Base-by-base conservation (phyloP, 2,329 filamentous ascomycete species). In the Colletotrichum sp. region DNA sequence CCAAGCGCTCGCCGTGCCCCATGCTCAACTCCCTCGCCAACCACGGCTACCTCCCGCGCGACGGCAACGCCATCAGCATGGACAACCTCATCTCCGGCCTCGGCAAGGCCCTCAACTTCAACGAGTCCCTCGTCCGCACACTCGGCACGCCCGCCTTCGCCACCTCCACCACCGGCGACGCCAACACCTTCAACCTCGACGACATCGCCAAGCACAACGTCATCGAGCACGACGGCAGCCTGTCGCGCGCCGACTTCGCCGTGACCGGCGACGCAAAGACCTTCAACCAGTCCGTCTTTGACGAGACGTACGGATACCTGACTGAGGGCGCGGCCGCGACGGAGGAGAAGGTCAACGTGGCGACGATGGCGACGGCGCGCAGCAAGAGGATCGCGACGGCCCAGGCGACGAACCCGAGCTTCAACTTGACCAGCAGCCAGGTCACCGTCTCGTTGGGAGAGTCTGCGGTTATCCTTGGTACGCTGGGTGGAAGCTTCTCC, bases 1-100 rank as follows among this genome's bases (percentile, higher is more conserved):
- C 92, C 2, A 93, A 93, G 55, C 76, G 79, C 13, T 66, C 72
- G 10, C 79, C 79, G 8, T 80, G 79, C 69, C 79, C 79, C 13
- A 80, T 80, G 79, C 70, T 80, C 18, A 80, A 80, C 72, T 78
- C 79, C 3, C 76, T 80, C 36, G 79, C 79, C 36, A 78, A 80
- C 59, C 79, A 80, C 72, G 79, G 78, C 62, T 80, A 79, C 65
- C 57, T 80, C 74, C 76, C 78, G 15, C 79, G 77, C 32, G 63
- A 76, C 60, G 79, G 78, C 69, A 67, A 75, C n/a, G 69, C 77
- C 12, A 73, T 80, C 71, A 77, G 74, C 26, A 64, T 76, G 30
- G 39, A 78, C 28, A 67, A 77, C 39, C 75, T 80, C 49, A 77
- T 69, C 55, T 66, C 75, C 24, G 79, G 78, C 28, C 77, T 80